phyloP scores from a whole-genome alignment of 495 filamentous ascomycete genomes.

The Thermochaetoides thermophila region DNA sequence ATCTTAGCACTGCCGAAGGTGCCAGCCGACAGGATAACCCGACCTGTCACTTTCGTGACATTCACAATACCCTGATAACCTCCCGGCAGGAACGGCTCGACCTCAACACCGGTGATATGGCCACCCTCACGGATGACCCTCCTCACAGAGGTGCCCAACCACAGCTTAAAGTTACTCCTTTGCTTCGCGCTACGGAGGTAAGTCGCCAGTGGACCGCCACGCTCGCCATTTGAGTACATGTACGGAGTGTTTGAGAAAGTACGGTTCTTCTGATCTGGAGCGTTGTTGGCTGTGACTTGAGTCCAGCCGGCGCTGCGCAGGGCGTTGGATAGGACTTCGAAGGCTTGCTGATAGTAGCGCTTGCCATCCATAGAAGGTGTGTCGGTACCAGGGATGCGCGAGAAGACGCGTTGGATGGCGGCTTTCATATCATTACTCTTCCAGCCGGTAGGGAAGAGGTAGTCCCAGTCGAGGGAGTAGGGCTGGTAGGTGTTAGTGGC shows the following conservation, averaged over 20 bases:
- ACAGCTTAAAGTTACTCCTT: slow-evolving; percentile 51
- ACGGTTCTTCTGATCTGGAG: slow-evolving; percentile 50
- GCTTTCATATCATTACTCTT: slow-evolving; percentile 45
- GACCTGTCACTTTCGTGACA: slow-evolving; percentile 42
- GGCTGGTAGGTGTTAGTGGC: slow-evolving; percentile 10
- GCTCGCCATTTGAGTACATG: slow-evolving; percentile 52
- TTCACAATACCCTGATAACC: slow-evolving; percentile 45
- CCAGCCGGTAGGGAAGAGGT: slow-evolving; percentile 62
- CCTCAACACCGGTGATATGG: slow-evolving; percentile 51
- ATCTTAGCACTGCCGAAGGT: slow-evolving; percentile 63
- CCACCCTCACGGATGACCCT: slow-evolving; percentile 48
- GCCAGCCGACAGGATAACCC: slow-evolving; percentile 55
- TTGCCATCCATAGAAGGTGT: slow-evolving; percentile 52
- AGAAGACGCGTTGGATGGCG: slow-evolving; percentile 46
- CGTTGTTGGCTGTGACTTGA: slow-evolving; percentile 42
- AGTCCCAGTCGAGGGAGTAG: slow-evolving; percentile 48
- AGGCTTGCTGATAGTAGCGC: slow-evolving; percentile 53
- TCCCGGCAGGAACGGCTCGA: slow-evolving; percentile 39
- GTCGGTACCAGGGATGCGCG: slow-evolving; percentile 55
- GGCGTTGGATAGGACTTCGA: slow-evolving; percentile 40
- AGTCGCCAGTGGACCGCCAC: slow-evolving; percentile 58
- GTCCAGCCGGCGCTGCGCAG: slow-evolving; percentile 46
- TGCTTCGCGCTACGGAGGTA: slow-evolving; percentile 51
- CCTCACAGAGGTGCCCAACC: slow-evolving; percentile 48
- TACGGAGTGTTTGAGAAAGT: slow-evolving; percentile 51